Base-by-base conservation (phyloP, 1,284 basidiomycete species). In the Apiotrichum porosum region DNA sequence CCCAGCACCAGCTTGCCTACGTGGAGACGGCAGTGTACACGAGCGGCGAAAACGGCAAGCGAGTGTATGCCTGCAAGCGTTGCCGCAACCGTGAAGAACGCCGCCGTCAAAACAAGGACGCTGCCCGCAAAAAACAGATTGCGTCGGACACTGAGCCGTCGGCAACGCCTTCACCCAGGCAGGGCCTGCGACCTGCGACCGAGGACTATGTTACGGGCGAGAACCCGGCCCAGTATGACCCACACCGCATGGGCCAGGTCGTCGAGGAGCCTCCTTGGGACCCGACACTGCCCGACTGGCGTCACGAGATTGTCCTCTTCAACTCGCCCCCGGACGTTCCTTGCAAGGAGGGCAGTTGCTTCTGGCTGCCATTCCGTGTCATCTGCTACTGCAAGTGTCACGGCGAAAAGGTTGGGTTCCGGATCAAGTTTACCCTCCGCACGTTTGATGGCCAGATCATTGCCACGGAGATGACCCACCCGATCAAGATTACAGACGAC, bases 371-470 rank as follows among this genome's bases (percentile, higher is more conserved):
- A 3, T 84, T 97, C 40, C 83, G 95, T 39, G 91, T 99, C 57
- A 97, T 95, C 8, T 99, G 95, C 75, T 99, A 99, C 72, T 98
- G 95, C 65, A 85, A 95, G 43, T 95, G 98, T 76, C 95, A 99
- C 74, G 85, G 90, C 53, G 95, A 98, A 75, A 97, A 97, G 76
- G 78, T 87, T 39, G 95, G 95, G 1, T 99, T 98, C 75, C 75
- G 86, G 68, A 84, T 98, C 57, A 86, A 88, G 62, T 88, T 98
- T 71, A 85, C 84, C 17, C 81, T 98, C 77, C 81, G 85, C 61
- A 88, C 97, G 58, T 78, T 83, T 61, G 78, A 76, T 31, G 92
- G 91, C 9, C 81, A 86, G 22, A 73, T 92, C 41, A 81, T 98
- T 44, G 94, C 90, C 10, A 81, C 81, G 10, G 89, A 90, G 3